Conservation (phyloP, 345 rosid genomes). For the Eucalyptus cloeziana region DNA sequence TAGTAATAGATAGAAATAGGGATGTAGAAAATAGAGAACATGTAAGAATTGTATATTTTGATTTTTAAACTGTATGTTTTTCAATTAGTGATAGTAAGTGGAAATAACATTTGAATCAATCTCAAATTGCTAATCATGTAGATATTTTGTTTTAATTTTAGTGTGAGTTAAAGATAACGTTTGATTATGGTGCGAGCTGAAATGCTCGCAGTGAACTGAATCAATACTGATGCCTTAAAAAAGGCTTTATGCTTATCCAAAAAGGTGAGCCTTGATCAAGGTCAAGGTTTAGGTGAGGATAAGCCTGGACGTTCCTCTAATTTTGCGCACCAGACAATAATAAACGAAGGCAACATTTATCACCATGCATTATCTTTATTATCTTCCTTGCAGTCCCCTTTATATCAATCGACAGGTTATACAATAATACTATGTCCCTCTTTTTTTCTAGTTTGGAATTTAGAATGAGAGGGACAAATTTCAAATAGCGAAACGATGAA, state of each 20-base stretch:
- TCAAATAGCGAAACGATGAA: background rate
- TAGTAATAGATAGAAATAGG: background rate
- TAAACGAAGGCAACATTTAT: background rate
- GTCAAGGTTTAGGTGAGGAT: background rate
- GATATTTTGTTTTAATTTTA: background rate
- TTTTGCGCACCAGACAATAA: background rate
- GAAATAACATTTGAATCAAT: background rate
- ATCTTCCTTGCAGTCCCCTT: background rate
- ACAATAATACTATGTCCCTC: background rate
- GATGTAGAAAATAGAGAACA: too few relatives aligned
- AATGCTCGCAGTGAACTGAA: background rate
- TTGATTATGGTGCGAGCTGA: background rate
- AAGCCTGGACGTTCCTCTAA: background rate
- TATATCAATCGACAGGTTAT: background rate
- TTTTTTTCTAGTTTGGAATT: background rate
- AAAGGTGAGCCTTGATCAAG: background rate
- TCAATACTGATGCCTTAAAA: background rate
- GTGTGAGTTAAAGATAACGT: too few relatives aligned
- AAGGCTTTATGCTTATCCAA: background rate
- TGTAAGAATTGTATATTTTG: too few relatives aligned
- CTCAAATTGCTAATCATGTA: background rate
- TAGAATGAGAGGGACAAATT: background rate
- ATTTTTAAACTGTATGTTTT: too few relatives aligned
- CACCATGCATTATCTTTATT: background rate
- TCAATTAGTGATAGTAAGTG: too few relatives aligned